Conservation (phyloP, 139 green algal species). For the Gonium pectorale region DNA sequence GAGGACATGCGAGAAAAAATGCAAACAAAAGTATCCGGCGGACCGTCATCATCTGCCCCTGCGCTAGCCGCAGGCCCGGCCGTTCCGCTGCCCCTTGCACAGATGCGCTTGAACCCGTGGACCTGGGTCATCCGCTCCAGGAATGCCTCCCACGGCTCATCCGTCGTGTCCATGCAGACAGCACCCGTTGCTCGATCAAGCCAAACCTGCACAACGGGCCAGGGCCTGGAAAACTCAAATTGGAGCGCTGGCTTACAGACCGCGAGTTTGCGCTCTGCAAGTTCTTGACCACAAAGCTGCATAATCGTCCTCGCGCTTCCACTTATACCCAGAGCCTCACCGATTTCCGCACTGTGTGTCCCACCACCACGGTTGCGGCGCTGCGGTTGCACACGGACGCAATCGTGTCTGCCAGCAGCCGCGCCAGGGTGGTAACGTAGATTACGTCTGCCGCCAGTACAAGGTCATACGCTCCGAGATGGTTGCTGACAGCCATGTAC, state of each 20-base stretch:
- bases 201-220: constrained; percentile 36
- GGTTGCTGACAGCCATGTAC: too few species aligned
- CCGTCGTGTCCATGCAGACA: neutral
- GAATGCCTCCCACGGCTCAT: constrained; percentile 36
- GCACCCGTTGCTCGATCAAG: neutral
- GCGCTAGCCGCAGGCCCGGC: neutral
- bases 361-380: neutral
- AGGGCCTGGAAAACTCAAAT: too few species aligned
- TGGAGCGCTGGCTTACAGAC: too few species aligned
- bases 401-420: constrained; percentile 26
- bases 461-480: constrained; percentile 21
- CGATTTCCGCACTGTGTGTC: constrained; percentile 34
- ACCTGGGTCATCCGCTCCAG: neutral
- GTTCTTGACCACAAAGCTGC: too few species aligned
- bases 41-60: neutral
- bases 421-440: constrained; percentile 25
- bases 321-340: too few species aligned
- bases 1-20: too few species aligned
- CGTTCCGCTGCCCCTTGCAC: neutral
- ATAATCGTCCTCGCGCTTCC: too few species aligned
- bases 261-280: too few species aligned
- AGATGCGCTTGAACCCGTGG: constrained; percentile 26
- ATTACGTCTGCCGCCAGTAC: constrained; percentile 32
- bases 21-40: constrained; percentile 6
- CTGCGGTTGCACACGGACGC: neutral